Conservation (phyloP, 805 yeast species). For the Alloascoidea africana region DNA sequence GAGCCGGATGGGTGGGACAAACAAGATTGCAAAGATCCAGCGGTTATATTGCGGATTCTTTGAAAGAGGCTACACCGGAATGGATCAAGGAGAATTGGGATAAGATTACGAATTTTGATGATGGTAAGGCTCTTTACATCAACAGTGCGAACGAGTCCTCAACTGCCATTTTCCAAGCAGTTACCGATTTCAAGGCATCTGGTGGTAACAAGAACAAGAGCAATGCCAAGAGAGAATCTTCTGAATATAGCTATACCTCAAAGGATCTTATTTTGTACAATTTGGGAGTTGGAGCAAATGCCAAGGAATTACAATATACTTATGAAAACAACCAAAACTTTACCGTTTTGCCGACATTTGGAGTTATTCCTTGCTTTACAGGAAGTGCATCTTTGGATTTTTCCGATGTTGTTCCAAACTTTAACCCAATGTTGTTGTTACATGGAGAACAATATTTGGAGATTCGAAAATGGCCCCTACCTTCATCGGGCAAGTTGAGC, state of each 20-base stretch:
- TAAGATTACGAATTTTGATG: slow-evolving; percentile 48
- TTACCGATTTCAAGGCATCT: slow-evolving; percentile 25
- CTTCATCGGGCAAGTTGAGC: slow-evolving; percentile 46
- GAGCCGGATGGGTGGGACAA: slow-evolving; percentile 93
- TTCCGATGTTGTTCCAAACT: slow-evolving; percentile 52
- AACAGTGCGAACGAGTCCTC: slow-evolving; percentile 62
- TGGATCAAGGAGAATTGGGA: slow-evolving; percentile 52
- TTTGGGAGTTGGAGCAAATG: slow-evolving; percentile 75
- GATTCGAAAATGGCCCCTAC: slow-evolving; percentile 62
- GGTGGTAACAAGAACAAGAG: slow-evolving; percentile 25
- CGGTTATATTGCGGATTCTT: slow-evolving; percentile 50
- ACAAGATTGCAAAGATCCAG: slow-evolving; percentile 92
- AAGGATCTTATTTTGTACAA: slow-evolving; percentile 74
- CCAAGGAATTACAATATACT: slow-evolving; percentile 59
- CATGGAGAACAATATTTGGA: slow-evolving; percentile 94
- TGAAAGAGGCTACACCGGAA: slow-evolving; percentile 43
- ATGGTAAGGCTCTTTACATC: slow-evolving; percentile 37
- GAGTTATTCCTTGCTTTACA: slow-evolving; percentile 75
- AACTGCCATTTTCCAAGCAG: slow-evolving; percentile 58
- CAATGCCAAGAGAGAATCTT: slow-evolving; percentile 24
- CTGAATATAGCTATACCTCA: slow-evolving; percentile 41
- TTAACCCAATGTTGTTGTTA: slow-evolving; percentile 76
- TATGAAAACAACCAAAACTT: slow-evolving; percentile 69
- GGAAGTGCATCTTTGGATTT: slow-evolving; percentile 41
- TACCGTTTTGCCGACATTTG: slow-evolving; percentile 80